A percentile compares a stretch with the other conserved stretches of the same genome.
These are phyloP conservation scores for Coccomyxa subellipsoidea DNA, from an alignment of 163 green algal species.

Conservation along the genomic window DNA sequence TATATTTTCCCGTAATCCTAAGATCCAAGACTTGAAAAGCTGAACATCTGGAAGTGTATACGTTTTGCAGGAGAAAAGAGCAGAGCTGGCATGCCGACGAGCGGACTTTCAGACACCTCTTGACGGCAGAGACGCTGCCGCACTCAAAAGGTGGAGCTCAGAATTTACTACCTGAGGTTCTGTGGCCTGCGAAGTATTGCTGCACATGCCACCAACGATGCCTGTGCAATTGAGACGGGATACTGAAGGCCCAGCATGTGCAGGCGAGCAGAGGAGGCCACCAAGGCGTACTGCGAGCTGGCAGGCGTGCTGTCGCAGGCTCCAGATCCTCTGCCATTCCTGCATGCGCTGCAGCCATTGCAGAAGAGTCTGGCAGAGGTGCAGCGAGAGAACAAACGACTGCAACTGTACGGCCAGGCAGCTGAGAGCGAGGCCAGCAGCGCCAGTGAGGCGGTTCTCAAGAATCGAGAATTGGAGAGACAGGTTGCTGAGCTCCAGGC, in stretches of 20 bases:
- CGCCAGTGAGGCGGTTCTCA: neutral
- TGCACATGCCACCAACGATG: neutral
- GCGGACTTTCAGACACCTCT: neutral
- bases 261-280: neutral
- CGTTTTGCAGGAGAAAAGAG: neutral
- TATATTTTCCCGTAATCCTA: too few species aligned
- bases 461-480: neutral
- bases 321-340: neutral
- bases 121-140: neutral
- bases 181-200: too few species aligned
- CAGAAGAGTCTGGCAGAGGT: neutral
- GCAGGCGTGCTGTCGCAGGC: neutral
- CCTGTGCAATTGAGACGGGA: too few species aligned
- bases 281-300: neutral
- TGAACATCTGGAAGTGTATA: neutral
- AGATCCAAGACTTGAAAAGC: neutral
- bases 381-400: neutral
- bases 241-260: neutral
- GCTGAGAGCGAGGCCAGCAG: slow-evolving; percentile 4
- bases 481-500: neutral
- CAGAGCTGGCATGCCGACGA: neutral
- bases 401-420: neutral
- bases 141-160: neutral
- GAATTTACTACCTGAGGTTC: too few species aligned
- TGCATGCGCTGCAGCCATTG: neutral